phyloP scores from a whole-genome alignment of 148 eudicot genomes.

The Camellia lanceoleosa region DNA sequence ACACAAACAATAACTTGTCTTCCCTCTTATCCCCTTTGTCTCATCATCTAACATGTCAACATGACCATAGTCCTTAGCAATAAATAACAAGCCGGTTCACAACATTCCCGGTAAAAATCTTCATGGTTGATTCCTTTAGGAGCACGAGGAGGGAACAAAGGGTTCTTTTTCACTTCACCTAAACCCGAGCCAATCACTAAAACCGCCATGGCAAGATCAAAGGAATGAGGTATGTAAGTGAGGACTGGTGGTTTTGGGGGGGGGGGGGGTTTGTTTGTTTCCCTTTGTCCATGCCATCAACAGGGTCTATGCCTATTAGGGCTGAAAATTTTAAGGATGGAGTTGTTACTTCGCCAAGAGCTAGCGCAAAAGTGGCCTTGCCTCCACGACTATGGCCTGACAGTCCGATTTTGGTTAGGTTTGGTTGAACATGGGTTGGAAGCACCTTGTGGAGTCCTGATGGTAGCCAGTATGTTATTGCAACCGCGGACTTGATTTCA shows the following conservation, averaged over 20 bases:
- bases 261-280: slow-evolving; percentile 82
- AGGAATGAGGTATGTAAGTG: slow-evolving; percentile 57
- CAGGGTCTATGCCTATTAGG: slow-evolving; percentile 78
- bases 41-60: slow-evolving; percentile 75
- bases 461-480: slow-evolving; percentile 60
- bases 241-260: slow-evolving; percentile 68
- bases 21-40: slow-evolving; percentile 62
- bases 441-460: slow-evolving; percentile 43
- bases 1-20: slow-evolving; percentile 53
- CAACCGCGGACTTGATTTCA: slow-evolving; percentile 51
- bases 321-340: slow-evolving; percentile 49
- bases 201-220: slow-evolving; percentile 46
- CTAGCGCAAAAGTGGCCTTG: slow-evolving; percentile 68
- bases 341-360: slow-evolving; percentile 21
- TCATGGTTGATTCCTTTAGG: slow-evolving; percentile 81
- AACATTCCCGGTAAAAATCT: slow-evolving; percentile 61
- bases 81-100: slow-evolving; percentile 54
- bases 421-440: slow-evolving; percentile 43
- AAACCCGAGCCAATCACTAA: slow-evolving; percentile 64
- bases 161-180: slow-evolving; percentile 54
- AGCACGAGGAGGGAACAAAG: slow-evolving; percentile 73
- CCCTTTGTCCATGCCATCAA: slow-evolving; percentile 69
- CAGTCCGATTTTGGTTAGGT: slow-evolving; percentile 45
- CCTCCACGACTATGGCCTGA: slow-evolving; percentile 91
- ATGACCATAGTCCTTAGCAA: slow-evolving; percentile 72